Base-by-base conservation (phyloP, 1,139 yeast genomes). In the Yamadazyma taylorii region DNA sequence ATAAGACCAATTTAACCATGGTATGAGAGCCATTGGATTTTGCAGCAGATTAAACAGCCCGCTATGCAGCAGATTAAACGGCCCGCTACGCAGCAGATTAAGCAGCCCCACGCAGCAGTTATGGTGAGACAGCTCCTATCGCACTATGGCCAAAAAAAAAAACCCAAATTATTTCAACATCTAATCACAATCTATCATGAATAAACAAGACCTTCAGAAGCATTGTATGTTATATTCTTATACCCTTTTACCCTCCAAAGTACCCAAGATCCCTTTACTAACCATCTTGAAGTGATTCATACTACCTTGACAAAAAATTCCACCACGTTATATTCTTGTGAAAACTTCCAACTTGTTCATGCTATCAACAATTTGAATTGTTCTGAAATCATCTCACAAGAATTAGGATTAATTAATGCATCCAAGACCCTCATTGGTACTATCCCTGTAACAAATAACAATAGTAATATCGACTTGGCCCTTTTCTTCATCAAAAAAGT, bases 251-350 rank as follows among this genome's bases (percentile, higher is more conserved):
- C 28, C 5, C 21, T 15, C 11, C 21, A 12, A 13, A 13, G 5
- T 11, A 24, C n/a, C n/a, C 5, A 13, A 11, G n/a, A 11, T 11
- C 16, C 14, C 19, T 14, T 17, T 41, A 51, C 51, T 42, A 45
- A 50, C 51, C 23, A 39, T 19, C 39, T 11, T 14, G 5, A 9
- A 66, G 74, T 70, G 47, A 65, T 72, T 12, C 66, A 66, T 47
- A 63, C 72, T 21, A 69, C 79, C 7, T 58, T 77, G 34, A 75
- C 80, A 8, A 59, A 68, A 36, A 77, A 78, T 47, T 76, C 81
- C 15, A 73, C 81, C 14, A 76, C 82, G 0, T 57, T 77, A 15
- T 78, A 73, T 55, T 73, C 81, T 11, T 74, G 78, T 49, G 81
- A 77, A 46, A 75, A 75, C 52, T 57, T 59, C 39, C 64, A 60